A percentile compares a stretch with the other conserved stretches of the same genome.
These are phyloP conservation scores for Blastocystis sp. DNA, from an alignment of 352 stramenopile species.

Conservation along the genomic window DNA sequence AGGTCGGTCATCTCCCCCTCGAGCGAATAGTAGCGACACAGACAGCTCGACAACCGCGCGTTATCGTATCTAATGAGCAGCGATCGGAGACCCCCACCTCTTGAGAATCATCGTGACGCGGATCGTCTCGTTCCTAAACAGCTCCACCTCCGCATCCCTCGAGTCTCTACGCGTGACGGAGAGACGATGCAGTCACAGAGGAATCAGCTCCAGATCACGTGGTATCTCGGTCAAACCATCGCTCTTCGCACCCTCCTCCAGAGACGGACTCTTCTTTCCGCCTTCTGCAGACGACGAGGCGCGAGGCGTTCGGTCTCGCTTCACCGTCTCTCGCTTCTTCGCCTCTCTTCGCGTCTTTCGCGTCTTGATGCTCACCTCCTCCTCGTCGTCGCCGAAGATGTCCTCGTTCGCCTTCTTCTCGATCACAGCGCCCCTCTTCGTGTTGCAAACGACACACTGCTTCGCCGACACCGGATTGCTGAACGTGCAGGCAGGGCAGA, in stretches of 20 bases:
- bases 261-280: background rate
- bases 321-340: background rate
- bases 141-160: background rate
- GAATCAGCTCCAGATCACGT: background rate
- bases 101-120: slow-evolving; percentile 15
- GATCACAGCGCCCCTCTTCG: background rate
- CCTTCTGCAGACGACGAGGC: background rate
- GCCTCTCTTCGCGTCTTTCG: background rate
- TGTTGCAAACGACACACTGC: slow-evolving; percentile 16
- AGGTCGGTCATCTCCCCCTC: background rate
- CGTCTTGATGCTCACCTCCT: slow-evolving; percentile 38
- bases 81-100: background rate
- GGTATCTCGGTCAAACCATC: background rate
- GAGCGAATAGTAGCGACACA: background rate
- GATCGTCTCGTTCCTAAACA: slow-evolving; percentile 13
- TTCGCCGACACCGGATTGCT: slow-evolving; percentile 37
- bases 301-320: background rate
- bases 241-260: background rate
- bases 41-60: background rate
- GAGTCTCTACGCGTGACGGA: background rate
- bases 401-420: background rate
- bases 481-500: slow-evolving; percentile 37
- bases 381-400: background rate
- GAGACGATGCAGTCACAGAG: background rate
- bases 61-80: background rate